Conservation (phyloP, 148 eudicot genomes). For the Rhododendron vialii region DNA sequence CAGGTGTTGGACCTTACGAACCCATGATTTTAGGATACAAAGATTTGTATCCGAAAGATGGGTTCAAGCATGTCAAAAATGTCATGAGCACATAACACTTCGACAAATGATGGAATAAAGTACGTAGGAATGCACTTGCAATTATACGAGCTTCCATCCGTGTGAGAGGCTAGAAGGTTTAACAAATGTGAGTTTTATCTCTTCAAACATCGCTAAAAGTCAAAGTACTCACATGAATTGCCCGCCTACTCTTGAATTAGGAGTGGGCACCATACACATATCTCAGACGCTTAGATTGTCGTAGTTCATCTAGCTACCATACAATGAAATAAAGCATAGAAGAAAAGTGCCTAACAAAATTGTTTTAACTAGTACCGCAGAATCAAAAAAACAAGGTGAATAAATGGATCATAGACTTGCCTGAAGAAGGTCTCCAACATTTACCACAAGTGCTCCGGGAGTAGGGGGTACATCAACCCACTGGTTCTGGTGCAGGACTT, state of each 20-base stretch:
- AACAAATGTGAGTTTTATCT: not conserved
- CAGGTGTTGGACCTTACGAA: not conserved
- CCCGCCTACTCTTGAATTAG: not conserved
- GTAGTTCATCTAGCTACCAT: not conserved
- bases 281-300: too few species aligned
- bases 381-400: not conserved
- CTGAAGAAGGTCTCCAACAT: not conserved
- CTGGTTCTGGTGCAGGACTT: not conserved
- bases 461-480: not conserved
- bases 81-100: not conserved
- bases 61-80: not conserved
- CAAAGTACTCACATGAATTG: not conserved
- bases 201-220: not conserved
- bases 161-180: not conserved
- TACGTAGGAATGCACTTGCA: not conserved
- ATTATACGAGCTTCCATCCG: too few species aligned
- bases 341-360: not conserved
- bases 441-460: not conserved
- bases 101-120: not conserved
- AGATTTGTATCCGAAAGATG: not conserved
- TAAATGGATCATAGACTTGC: not conserved
- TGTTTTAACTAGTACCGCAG: not conserved
- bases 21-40: not conserved
- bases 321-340: not conserved
- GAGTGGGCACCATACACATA: not conserved